These are phyloP conservation scores for Aspergillus fumigatiaffinis DNA, from an alignment of 2,329 filamentous ascomycete genomes.

Conservation along the genomic window DNA sequence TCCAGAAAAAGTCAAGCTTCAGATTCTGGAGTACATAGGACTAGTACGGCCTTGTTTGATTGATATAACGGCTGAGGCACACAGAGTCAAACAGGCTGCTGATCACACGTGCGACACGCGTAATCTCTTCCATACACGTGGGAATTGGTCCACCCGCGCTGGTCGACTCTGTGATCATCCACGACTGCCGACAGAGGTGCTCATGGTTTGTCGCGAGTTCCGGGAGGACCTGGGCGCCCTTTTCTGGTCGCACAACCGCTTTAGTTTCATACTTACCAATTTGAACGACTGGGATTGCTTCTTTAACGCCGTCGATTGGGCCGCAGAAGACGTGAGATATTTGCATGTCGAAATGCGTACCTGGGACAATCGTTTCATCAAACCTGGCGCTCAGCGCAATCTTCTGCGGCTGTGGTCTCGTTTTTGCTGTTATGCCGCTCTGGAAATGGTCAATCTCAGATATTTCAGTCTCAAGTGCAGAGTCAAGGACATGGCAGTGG, in stretches of 20 bases:
- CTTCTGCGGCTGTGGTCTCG: slow-evolving; percentile 14
- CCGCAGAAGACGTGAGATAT: slow-evolving; percentile 10
- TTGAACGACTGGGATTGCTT: slow-evolving; percentile 15
- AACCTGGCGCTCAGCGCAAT: slow-evolving; percentile 11
- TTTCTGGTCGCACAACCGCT: slow-evolving; percentile 16
- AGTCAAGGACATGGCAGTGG: slow-evolving; percentile 17
- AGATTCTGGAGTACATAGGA: slow-evolving; percentile 19
- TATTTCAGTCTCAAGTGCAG: slow-evolving; percentile 22
- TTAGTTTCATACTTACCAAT: slow-evolving; percentile 12
- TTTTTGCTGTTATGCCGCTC: slow-evolving; percentile 14
- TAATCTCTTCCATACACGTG: slow-evolving; percentile 4
- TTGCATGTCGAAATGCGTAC: slow-evolving; percentile 20
- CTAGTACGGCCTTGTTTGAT: slow-evolving; percentile 20
- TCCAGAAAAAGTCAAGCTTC: slow-evolving; percentile 15
- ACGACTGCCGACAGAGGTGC: slow-evolving; percentile 13
- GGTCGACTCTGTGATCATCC: slow-evolving; percentile 15
- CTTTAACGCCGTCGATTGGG: slow-evolving; percentile 7
- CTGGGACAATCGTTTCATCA: slow-evolving; percentile 17
- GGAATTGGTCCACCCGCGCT: slow-evolving; percentile 6
- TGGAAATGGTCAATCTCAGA: slow-evolving; percentile 14
- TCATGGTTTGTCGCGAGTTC: slow-evolving; percentile 11
- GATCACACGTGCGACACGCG: background rate
- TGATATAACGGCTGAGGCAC: slow-evolving; percentile 11
- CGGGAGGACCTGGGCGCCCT: slow-evolving; percentile 13
- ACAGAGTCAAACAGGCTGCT: slow-evolving; percentile 3